phyloP scores from a whole-genome alignment of 1,284 basidiomycete genomes.

The Heterobasidion annosum region DNA sequence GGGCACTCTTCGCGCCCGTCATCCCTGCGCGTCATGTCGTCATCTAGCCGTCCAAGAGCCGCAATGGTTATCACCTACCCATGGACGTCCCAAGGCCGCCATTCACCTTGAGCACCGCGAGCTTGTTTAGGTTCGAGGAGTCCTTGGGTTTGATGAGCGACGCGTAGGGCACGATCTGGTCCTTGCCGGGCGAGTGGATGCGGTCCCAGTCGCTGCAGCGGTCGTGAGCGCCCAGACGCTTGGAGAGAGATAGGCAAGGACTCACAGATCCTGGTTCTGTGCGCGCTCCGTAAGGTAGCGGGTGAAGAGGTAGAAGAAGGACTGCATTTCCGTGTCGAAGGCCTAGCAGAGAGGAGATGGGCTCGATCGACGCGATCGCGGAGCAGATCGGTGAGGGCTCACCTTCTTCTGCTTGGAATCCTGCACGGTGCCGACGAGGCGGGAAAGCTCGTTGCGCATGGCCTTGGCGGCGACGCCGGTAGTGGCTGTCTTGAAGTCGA shows the following conservation, averaged over 20 bases:
- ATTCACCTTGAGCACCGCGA: slow-evolving; percentile 99
- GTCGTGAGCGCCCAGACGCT: background rate
- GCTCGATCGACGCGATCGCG: slow-evolving; percentile 8
- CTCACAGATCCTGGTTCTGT: slow-evolving; percentile 90
- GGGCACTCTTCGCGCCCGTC: slow-evolving; percentile 87
- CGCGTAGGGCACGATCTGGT: slow-evolving; percentile 89
- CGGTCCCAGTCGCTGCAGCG: slow-evolving; percentile 86
- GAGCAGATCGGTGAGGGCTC: slow-evolving; percentile 13
- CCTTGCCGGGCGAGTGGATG: slow-evolving; percentile 89
- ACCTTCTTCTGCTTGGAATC: slow-evolving; percentile 83
- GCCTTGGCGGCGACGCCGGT: slow-evolving; percentile 96
- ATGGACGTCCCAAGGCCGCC: slow-evolving; percentile 98
- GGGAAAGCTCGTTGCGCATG: slow-evolving; percentile 98
- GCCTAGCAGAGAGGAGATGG: slow-evolving; percentile 38
- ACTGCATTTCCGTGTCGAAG: slow-evolving; percentile 98
- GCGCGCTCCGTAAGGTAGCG: slow-evolving; percentile 95
- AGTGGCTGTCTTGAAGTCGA: slow-evolving; percentile 95
- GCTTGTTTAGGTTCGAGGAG: slow-evolving; percentile 77
- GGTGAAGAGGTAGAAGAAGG: slow-evolving; percentile 98
- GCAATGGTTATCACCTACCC: slow-evolving; percentile 37
- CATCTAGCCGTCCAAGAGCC: background rate
- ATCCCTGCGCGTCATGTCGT: slow-evolving; percentile 43
- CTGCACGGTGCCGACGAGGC: slow-evolving; percentile 79
- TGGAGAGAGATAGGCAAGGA: slow-evolving; percentile 16
- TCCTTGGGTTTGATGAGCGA: slow-evolving; percentile 58